Conservation (phyloP, 257 asterid species). For the Solanum ossicruentum region DNA sequence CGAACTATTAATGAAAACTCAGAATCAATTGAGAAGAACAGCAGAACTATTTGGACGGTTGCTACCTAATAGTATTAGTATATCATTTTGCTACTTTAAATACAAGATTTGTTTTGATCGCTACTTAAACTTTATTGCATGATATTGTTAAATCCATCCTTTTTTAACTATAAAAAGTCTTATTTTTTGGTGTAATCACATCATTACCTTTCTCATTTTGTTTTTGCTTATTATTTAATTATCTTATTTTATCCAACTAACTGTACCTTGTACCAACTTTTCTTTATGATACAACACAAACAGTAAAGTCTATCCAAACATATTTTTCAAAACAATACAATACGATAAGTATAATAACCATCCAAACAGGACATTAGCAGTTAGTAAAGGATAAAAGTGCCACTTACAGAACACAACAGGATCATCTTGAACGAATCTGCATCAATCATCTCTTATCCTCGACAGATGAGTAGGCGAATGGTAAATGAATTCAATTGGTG, state of each 20-base stretch:
- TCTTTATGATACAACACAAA: neutral
- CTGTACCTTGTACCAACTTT: no score
- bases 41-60: neutral
- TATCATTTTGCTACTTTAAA: neutral
- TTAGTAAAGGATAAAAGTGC: neutral
- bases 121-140: neutral
- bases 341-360: neutral
- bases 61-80: neutral
- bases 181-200: neutral
- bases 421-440: neutral
- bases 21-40: neutral
- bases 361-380: neutral
- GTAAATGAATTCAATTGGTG: neutral
- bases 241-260: neutral
- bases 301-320: neutral
- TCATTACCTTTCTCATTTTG: neutral
- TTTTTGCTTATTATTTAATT: neutral
- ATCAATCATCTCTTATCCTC: neutral
- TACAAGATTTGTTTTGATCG: neutral
- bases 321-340: neutral
- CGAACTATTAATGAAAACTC: neutral
- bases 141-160: neutral
- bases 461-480: neutral
- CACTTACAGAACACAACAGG: neutral
- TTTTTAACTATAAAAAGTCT: neutral